Base-by-base conservation (phyloP, 2,329 filamentous ascomycete species). In the Epicoccum nigrum region DNA sequence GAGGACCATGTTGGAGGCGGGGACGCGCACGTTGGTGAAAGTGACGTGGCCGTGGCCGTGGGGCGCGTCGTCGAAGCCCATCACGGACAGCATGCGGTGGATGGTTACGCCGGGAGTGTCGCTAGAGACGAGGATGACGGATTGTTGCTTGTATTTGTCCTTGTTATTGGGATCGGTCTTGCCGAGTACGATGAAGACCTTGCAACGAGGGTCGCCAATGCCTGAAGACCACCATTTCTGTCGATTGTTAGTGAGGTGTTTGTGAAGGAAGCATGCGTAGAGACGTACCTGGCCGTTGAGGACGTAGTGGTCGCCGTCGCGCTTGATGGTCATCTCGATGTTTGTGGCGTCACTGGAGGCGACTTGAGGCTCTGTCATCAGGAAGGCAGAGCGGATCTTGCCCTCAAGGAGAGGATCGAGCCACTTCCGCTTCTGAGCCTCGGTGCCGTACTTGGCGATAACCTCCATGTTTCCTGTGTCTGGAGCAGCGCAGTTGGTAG, bases 211-310 rank as follows among this genome's bases (percentile, higher is more conserved):
- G 77, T 99, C 94, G 51, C 94, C 94, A 15, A 92, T 92, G 60
- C 94, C 94, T 58, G 90, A 96, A 21, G 91, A 96, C 94, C 94
- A 99, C 94, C 94, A 99, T 90, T 99, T 99, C 85, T 93, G 58
- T 47, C n/a, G 6, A 23, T 4, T 23, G 39, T 52, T 15, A 52
- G 49, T 38, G 13, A 32, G 25, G n/a, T 2, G 21, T 7, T 4
- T 16, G 7, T 25, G 12, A 9, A 20, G 12, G 2, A 16, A 4
- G 2, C n/a, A 17, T 13, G 1, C 7, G 19, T 7, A 27, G 11
- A 3, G 11, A 32, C 82, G 52, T 77, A 90, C 88, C 64, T 86
- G 83, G 50, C 94, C 94, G 70, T 97, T 97, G 45, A 99, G 82
- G 15, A 97, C 86, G 70, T 94, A 97, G 64, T 94, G 85, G 68